Base-by-base conservation (phyloP, 176 grass and related monocot species). In the Musa itinerans region DNA sequence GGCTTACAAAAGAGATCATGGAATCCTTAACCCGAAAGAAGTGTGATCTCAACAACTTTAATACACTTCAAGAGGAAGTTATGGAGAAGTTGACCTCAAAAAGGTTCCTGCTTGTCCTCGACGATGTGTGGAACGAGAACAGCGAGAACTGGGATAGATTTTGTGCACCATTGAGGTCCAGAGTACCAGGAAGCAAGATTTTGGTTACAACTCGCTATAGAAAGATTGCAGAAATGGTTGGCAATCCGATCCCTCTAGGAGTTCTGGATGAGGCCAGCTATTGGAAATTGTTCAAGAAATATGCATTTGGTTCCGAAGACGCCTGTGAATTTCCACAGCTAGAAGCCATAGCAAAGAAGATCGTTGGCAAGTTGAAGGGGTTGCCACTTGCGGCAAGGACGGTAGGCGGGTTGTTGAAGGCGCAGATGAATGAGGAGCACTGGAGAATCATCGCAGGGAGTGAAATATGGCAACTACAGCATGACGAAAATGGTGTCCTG, bases 61-160 rank as follows among this genome's bases (percentile, higher is more conserved):
- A 29, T 0, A 23, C 77, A 8, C 65, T 69, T 0, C 73, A 80
- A 16, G 61, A 61, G 48, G 16, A 56, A 0, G 71, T 2, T 2
- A 21, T 69, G 56, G 4, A 0, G 12, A 3, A 85, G 14, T 62
- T 57, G 2, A 7, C 62, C 1, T 56, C 2, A 0, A 89, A 73
- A 55, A 67, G 64, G 6, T 52, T 89, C 1, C 73, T 85, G 1
- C 29, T 89, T 27, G 80, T 86, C 15, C 54, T 89, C 75, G 83
- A 89, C 49, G 87, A 89, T 19, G 74, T 89, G 43, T 85, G 87
- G 83, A 83, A 83, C 11, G 79, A 83, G 4, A 13, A 57, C 54
- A 11, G 9, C 11, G 0, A 2, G 13, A 7, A 57, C 0, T 57
- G 54, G 54, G 12, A 11, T 5, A 57, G 1, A 16, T 7, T 57